A percentile compares a stretch with the other conserved stretches of the same genome.
phyloP scores from a whole-genome alignment of 1,139 yeast genomes.

The Magnusiomyces fungicola region DNA sequence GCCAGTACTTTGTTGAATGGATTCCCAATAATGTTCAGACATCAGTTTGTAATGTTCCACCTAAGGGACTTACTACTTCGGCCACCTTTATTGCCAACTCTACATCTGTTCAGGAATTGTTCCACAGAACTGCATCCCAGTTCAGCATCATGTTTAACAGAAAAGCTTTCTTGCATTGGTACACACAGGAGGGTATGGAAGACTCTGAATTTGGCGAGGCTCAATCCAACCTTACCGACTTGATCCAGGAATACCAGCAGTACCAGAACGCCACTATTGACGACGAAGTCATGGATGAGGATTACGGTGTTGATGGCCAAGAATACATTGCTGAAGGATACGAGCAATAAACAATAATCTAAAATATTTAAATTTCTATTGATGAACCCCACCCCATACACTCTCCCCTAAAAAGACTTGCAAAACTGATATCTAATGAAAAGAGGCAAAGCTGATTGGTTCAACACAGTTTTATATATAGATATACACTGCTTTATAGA shows the following conservation, averaged over 20 bases:
- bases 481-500: too few species aligned
- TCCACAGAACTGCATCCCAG: constrained; percentile 36
- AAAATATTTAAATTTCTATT: too few species aligned
- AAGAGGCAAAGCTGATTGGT: too few species aligned
- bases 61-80: constrained; percentile 35
- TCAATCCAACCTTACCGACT: constrained; percentile 37
- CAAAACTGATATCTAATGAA: too few species aligned
- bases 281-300: constrained; percentile 32
- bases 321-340: constrained; percentile 85
- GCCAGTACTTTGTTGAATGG: constrained; percentile 38
- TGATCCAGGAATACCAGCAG: constrained; percentile 40
- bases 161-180: constrained; percentile 42
- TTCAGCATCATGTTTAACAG: constrained; percentile 40
- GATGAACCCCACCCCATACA: too few species aligned
- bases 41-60: constrained; percentile 39
- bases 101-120: constrained; percentile 40
- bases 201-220: constrained; percentile 42
- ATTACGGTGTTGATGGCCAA: constrained; percentile 76
- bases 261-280: constrained; percentile 38
- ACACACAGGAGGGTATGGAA: constrained; percentile 42
- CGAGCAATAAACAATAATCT: too few species aligned
- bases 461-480: too few species aligned
- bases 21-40: constrained; percentile 39
- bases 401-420: too few species aligned
- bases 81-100: constrained; percentile 42